Evolutionary conservation across 192 early-diverging fungal genomes (phyloP).

Genomic region (Coemansia sp.): DNA sequence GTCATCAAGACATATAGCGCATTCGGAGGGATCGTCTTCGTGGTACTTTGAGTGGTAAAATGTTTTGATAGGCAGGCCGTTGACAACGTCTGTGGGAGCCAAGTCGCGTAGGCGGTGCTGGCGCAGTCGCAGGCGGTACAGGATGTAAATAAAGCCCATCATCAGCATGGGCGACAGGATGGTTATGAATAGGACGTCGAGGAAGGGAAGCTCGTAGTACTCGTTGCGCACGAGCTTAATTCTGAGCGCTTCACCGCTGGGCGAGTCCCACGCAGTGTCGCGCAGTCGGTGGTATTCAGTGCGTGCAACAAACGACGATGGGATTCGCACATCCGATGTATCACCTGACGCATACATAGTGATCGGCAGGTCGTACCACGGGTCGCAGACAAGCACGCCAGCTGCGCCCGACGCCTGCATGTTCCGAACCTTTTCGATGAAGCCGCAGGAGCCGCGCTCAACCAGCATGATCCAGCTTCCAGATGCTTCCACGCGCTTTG

Average conservation of each 20-base stretch:
- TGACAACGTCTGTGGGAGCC: slow-evolving; percentile 75
- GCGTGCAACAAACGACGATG: slow-evolving; percentile 83
- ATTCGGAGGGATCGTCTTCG: slow-evolving; percentile 79
- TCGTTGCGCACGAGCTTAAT: slow-evolving; percentile 55
- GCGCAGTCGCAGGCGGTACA: slow-evolving; percentile 73
- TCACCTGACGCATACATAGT: slow-evolving; percentile 82
- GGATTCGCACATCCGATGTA: slow-evolving; percentile 83
- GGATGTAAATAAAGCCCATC: slow-evolving; percentile 72
- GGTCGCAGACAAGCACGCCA: slow-evolving; percentile 89
- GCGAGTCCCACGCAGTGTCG: slow-evolving; percentile 24
- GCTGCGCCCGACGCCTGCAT: slow-evolving; percentile 87
- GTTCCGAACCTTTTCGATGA: slow-evolving; percentile 86
- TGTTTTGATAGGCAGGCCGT: slow-evolving; percentile 72
- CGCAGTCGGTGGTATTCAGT: slow-evolving; percentile 67
- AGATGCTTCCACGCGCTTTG: slow-evolving; percentile 37
- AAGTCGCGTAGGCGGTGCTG: slow-evolving; percentile 73
- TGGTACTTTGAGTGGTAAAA: slow-evolving; percentile 64
- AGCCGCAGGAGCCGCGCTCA: slow-evolving; percentile 85
- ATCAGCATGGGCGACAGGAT: slow-evolving; percentile 82
- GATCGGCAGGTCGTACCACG: slow-evolving; percentile 69
- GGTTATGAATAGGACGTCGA: slow-evolving; percentile 82
- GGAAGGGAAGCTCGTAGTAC: slow-evolving; percentile 64
- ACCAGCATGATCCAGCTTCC: slow-evolving; percentile 83
- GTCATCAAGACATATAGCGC: slow-evolving; percentile 94
- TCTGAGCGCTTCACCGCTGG: slow-evolving; percentile 14